These are phyloP conservation scores for Diospyros kaki DNA, from an alignment of 148 eudicot genomes.

Conservation along the genomic window DNA sequence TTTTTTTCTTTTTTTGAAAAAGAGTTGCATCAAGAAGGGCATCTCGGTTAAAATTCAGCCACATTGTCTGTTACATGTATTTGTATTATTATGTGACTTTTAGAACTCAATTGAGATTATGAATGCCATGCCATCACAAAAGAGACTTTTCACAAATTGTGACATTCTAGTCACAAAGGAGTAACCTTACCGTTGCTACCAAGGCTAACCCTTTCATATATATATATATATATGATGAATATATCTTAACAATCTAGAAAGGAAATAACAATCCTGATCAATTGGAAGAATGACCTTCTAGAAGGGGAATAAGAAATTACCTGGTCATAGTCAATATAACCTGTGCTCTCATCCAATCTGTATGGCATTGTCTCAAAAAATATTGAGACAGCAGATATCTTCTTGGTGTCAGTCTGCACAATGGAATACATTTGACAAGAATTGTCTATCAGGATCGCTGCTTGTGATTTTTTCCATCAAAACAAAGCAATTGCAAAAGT, in stretches of 20 bases:
- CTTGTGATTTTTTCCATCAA: not conserved
- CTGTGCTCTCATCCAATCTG: slow-evolving; percentile 93
- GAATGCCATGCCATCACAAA: too few species aligned
- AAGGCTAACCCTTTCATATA: too few species aligned
- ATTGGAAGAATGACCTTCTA: not conserved
- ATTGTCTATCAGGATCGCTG: not conserved
- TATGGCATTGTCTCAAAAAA: slow-evolving; percentile 99
- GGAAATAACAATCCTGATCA: too few species aligned
- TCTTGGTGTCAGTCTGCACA: slow-evolving; percentile 94
- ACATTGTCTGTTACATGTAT: too few species aligned
- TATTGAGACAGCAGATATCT: slow-evolving; percentile 97
- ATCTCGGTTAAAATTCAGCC: too few species aligned
- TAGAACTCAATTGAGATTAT: too few species aligned
- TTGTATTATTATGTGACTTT: too few species aligned
- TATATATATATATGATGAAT: too few species aligned
- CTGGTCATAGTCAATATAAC: slow-evolving; percentile 96
- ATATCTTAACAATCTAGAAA: too few species aligned
- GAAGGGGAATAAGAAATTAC: slow-evolving; percentile 28
- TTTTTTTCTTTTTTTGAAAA: not conserved
- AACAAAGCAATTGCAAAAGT: not conserved
- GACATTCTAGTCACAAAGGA: too few species aligned
- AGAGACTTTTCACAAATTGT: too few species aligned
- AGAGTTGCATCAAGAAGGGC: not conserved
- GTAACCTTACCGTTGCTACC: too few species aligned
- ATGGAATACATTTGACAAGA: not conserved